Evolutionary conservation across 148 eudicot species (phyloP).

Genomic region (Silene latifolia): DNA sequence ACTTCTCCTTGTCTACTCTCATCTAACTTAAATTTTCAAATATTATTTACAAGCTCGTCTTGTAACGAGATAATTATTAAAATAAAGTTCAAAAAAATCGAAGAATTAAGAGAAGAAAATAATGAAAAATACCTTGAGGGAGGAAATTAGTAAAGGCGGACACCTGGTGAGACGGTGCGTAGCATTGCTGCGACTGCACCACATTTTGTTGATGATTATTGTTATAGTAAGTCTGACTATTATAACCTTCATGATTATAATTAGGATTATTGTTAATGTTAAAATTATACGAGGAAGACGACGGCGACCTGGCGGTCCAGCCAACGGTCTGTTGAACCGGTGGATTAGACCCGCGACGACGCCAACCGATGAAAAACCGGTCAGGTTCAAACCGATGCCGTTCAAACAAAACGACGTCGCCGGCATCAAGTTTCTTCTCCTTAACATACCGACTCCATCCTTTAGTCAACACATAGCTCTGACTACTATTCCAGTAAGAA

Average conservation of each 20-base stretch:
- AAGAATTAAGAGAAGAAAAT: background rate
- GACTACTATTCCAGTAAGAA: conserved; percentile 95
- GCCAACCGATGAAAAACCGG: conserved; percentile 64
- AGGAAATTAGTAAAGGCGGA: conserved; percentile 33
- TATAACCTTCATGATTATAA: background rate
- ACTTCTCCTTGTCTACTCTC: too few species aligned
- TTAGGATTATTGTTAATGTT: conserved; percentile 2
- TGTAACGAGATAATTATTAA: too few species aligned
- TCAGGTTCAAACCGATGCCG: conserved; percentile 45
- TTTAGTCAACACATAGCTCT: conserved; percentile 88
- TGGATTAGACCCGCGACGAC: conserved; percentile 29
- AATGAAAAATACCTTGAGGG: conserved; percentile 39
- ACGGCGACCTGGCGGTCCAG: conserved; percentile 2
- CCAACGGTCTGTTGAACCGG: conserved; percentile 23
- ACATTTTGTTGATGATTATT: background rate
- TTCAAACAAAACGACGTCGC: conserved; percentile 68
- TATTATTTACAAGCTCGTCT: too few species aligned
- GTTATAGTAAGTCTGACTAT: background rate
- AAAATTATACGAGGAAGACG: background rate
- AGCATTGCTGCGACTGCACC: conserved; percentile 14
- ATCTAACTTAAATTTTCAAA: background rate
- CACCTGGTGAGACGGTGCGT: conserved; percentile 16
- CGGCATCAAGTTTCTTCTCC: conserved; percentile 75
- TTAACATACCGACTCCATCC: conserved; percentile 97
- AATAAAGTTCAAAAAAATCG: background rate